Evolutionary conservation across 169 alveolate genomes (phyloP).

Genomic region (Plasmodium berghei): DNA sequence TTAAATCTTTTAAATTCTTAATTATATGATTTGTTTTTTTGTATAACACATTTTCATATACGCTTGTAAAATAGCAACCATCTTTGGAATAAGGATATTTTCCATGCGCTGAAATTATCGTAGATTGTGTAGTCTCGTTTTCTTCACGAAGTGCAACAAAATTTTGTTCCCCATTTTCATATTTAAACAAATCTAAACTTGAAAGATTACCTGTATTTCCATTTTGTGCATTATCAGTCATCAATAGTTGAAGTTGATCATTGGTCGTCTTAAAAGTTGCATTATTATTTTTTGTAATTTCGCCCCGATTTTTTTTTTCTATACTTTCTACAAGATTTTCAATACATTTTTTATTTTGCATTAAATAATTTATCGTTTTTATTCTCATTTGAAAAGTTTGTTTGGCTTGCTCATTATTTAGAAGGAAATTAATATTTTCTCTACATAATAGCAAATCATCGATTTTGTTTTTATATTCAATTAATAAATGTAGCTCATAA

Average conservation of each 20-base stretch:
- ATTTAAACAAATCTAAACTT: not conserved
- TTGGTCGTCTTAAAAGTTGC: not conserved
- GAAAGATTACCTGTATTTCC: not conserved
- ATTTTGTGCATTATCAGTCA: not conserved
- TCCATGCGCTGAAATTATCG: not conserved
- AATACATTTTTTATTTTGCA: slow-evolving; percentile 45
- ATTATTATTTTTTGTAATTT: not conserved
- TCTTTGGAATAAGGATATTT: not conserved
- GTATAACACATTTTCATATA: slow-evolving; percentile 51
- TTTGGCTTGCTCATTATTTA: slow-evolving; percentile 21
- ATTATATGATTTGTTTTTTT: slow-evolving; percentile 29
- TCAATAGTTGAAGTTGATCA: not conserved
- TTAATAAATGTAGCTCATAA: slow-evolving; percentile 48
- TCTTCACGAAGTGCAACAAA: too few relatives aligned
- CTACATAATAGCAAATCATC: slow-evolving; percentile 54
- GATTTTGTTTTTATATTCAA: slow-evolving; percentile 67
- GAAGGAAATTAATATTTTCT: slow-evolving; percentile 38
- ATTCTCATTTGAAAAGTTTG: slow-evolving; percentile 31
- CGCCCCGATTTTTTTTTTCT: not conserved
- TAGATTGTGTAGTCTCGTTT: not conserved
- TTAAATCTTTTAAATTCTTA: slow-evolving; percentile 45
- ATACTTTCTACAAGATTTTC: slow-evolving; percentile 25
- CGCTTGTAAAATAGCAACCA: slow-evolving; percentile 6
- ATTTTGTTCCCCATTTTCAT: not conserved
- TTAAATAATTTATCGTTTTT: slow-evolving; percentile 28